These are phyloP conservation scores for Dillenia suffruticosa DNA, from an alignment of 164 flowering plant genomes.

Conservation along the genomic window DNA sequence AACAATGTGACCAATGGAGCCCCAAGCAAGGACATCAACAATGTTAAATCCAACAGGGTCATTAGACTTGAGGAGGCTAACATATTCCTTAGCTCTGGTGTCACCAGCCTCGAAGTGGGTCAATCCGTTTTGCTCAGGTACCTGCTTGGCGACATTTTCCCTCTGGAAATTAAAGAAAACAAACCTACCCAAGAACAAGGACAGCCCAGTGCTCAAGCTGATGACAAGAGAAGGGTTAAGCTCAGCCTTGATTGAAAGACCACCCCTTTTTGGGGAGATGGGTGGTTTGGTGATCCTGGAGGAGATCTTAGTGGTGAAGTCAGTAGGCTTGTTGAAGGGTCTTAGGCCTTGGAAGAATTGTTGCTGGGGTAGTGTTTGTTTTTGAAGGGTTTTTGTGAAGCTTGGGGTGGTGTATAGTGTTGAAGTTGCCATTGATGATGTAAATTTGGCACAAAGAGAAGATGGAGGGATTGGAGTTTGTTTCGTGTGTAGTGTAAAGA, in stretches of 20 bases:
- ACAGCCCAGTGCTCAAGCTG: slow-evolving; percentile 92
- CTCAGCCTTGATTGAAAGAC: slow-evolving; percentile 42
- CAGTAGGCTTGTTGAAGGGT: slow-evolving; percentile 39
- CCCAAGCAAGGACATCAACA: slow-evolving; percentile 98
- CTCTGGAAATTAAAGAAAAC: slow-evolving; percentile 99
- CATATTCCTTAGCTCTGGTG: slow-evolving; percentile 85
- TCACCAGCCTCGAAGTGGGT: slow-evolving; percentile 98
- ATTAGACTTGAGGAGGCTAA: slow-evolving; percentile 85
- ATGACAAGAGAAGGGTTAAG: slow-evolving; percentile 73
- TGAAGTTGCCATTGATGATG: slow-evolving; percentile 36
- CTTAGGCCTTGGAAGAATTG: slow-evolving; percentile 63
- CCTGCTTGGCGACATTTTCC: slow-evolving; percentile 94
- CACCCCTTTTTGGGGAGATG: background rate
- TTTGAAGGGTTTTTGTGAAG: slow-evolving; percentile 21
- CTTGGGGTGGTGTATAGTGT: slow-evolving; percentile 44
- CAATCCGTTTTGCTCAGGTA: slow-evolving; percentile 88
- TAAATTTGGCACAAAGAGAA: background rate
- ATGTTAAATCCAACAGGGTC: slow-evolving; percentile 98
- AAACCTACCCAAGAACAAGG: slow-evolving; percentile 92
- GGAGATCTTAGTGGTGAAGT: slow-evolving; percentile 11
- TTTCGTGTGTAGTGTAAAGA: background rate
- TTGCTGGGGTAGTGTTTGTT: slow-evolving; percentile 20
- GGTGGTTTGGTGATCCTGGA: slow-evolving; percentile 2
- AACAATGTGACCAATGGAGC: slow-evolving; percentile 92
- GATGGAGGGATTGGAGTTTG: background rate